Conservation (phyloP, 768 basidiomycete species). For the Dacryopinax primogenitus region DNA sequence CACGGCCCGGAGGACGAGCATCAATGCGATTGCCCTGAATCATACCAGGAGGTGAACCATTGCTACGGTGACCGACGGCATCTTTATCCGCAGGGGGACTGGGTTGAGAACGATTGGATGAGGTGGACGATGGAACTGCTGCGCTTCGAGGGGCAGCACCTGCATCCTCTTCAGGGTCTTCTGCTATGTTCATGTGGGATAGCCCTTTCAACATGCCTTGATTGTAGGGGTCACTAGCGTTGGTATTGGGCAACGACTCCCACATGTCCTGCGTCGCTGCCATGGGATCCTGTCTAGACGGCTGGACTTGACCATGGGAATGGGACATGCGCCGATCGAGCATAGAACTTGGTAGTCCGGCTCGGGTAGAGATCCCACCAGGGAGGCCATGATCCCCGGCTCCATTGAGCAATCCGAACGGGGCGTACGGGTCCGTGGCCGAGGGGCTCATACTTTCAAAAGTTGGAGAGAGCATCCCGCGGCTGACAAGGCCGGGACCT, state of each 20-base stretch:
- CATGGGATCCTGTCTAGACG: slow-evolving; percentile 2
- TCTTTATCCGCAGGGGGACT: neutral
- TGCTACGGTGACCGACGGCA: neutral
- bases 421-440: neutral
- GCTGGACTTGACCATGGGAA: neutral
- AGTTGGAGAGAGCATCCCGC: neutral
- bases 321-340: neutral
- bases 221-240: neutral
- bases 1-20: neutral
- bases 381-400: slow-evolving; percentile 2
- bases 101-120: slow-evolving; percentile 3
- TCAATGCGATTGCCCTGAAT: neutral
- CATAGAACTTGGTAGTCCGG: neutral
- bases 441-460: neutral
- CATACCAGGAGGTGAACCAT: neutral
- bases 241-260: slow-evolving; percentile 1
- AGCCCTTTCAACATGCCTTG: neutral
- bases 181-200: neutral
- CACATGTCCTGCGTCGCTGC: slow-evolving; percentile 4
- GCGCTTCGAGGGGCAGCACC: neutral
- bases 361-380: neutral
- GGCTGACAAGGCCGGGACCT: neutral
- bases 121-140: neutral
- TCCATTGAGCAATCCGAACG: neutral
- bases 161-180: neutral